phyloP scores from a whole-genome alignment of 139 green algal genomes.

The Chlamydomonas sp. region DNA sequence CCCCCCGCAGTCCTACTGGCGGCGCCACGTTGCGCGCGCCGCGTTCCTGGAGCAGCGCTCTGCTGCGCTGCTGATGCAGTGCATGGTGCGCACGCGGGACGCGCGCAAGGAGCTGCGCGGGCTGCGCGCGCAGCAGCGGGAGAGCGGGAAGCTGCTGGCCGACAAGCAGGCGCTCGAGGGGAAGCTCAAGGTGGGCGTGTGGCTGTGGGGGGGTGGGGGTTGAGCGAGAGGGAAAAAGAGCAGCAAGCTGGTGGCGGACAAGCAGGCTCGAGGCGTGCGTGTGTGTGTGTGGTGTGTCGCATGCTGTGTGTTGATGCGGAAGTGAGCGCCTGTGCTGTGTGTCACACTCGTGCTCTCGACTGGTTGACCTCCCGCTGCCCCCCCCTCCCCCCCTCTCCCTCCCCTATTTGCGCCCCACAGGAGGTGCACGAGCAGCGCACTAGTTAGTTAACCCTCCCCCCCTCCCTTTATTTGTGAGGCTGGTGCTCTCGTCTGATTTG shows the following conservation, averaged over 20 bases:
- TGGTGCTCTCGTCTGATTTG: too few species aligned
- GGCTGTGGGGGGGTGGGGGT: slow-evolving; percentile 31
- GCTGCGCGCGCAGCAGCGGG: slow-evolving; percentile 51
- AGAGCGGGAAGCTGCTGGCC: slow-evolving; percentile 73
- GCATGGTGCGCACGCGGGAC: slow-evolving; percentile 4
- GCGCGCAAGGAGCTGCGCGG: slow-evolving; percentile 32
- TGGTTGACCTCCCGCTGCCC: too few species aligned
- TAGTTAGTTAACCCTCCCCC: too few species aligned
- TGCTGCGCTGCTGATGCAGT: slow-evolving; percentile 13
- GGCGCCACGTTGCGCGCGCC: background rate
- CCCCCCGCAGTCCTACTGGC: background rate
- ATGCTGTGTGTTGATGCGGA: background rate
- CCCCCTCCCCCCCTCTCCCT: too few species aligned
- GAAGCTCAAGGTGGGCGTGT: slow-evolving; percentile 27
- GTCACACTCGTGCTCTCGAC: too few species aligned
- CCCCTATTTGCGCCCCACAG: too few species aligned
- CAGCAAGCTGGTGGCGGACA: too few species aligned
- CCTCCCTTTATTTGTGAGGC: too few species aligned
- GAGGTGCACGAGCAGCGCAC: too few species aligned
- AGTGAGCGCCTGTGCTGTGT: too few species aligned
- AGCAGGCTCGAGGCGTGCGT: slow-evolving; percentile 52
- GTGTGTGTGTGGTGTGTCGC: too few species aligned
- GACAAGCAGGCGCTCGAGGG: slow-evolving; percentile 74
- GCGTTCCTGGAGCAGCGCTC: background rate
- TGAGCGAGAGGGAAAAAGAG: too few species aligned